A percentile compares a stretch with the other conserved stretches of the same genome.
Evolutionary conservation across 805 yeast genomes (phyloP).

Genomic region (Kodamaea nitidulidarum): DNA sequence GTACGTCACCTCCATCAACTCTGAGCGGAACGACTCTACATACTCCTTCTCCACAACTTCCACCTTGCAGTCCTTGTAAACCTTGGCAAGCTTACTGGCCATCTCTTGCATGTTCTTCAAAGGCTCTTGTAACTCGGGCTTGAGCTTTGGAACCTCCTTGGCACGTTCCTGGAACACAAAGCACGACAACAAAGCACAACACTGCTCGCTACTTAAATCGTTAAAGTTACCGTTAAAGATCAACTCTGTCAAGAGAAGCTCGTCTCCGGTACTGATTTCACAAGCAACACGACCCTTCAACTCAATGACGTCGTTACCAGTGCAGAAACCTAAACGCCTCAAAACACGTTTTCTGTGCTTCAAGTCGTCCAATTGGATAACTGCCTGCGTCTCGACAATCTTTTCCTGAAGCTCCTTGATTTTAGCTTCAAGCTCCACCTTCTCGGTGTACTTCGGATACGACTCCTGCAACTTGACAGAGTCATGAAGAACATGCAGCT

Average conservation of each 20-base stretch:
- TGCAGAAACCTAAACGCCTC: conserved; percentile 86
- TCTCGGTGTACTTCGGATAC: conserved; percentile 61
- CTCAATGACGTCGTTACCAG: conserved; percentile 85
- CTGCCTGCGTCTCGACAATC: conserved; percentile 81
- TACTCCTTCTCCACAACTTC: conserved; percentile 90
- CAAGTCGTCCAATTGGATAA: conserved; percentile 89
- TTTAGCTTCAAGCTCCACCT: conserved; percentile 56
- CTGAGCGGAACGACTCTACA: conserved; percentile 85
- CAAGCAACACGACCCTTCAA: conserved; percentile 97
- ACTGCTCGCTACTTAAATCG: conserved; percentile 81
- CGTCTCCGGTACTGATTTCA: conserved; percentile 90
- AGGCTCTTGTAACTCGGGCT: conserved; percentile 91
- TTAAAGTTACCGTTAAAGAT: conserved; percentile 94
- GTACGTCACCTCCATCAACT: conserved; percentile 93
- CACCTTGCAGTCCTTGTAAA: conserved; percentile 83
- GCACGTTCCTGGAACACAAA: conserved; percentile 97
- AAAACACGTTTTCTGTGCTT: conserved; percentile 90
- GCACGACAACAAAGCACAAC: conserved; percentile 89
- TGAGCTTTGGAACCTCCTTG: conserved; percentile 78
- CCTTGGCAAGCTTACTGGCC: conserved; percentile 87
- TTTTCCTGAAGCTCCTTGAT: conserved; percentile 59
- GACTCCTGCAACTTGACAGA: conserved; percentile 58
- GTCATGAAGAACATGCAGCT: conserved; percentile 62
- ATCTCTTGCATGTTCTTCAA: conserved; percentile 81
- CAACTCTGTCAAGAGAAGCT: conserved; percentile 79